These are phyloP conservation scores for Closterium sp. DNA, from an alignment of 139 green algal species.

Conservation along the genomic window DNA sequence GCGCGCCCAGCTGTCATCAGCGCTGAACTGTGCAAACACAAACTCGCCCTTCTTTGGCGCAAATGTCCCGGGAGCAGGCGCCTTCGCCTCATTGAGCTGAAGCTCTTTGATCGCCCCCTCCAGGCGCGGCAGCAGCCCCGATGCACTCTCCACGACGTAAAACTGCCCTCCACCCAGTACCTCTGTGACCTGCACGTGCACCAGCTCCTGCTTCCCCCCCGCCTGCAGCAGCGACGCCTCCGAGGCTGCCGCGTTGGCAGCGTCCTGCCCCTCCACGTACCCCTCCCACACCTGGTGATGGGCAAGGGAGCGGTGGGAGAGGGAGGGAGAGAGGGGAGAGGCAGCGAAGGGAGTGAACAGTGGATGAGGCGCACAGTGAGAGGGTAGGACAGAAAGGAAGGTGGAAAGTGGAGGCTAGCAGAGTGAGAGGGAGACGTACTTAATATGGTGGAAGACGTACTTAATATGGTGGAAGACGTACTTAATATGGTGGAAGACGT, in stretches of 20 bases:
- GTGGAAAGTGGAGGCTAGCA: no score
- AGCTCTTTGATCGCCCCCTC: constrained; percentile 37
- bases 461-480: no score
- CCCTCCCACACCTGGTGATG: constrained; percentile 37
- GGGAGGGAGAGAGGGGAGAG: neutral
- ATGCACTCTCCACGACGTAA: constrained; percentile 61
- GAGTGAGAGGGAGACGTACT: no score
- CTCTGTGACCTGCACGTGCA: constrained; percentile 80
- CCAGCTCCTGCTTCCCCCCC: constrained; percentile 49
- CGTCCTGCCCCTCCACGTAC: constrained; percentile 22
- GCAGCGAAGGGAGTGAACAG: no score
- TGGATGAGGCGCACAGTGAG: no score
- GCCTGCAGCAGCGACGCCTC: neutral
- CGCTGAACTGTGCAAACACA: constrained; percentile 41
- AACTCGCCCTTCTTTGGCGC: constrained; percentile 45
- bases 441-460: no score
- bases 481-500: no score
- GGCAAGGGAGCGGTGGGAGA: no score
- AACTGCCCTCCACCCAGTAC: constrained; percentile 71
- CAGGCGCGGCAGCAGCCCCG: neutral
- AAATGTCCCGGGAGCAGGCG: constrained; percentile 17
- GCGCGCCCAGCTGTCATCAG: constrained; percentile 42
- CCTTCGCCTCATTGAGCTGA: constrained; percentile 14
- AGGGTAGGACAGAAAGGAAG: no score
- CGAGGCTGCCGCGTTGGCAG: neutral